These are phyloP conservation scores for Inosperma sp. DNA, from an alignment of 768 basidiomycete genomes.

Conservation along the genomic window DNA sequence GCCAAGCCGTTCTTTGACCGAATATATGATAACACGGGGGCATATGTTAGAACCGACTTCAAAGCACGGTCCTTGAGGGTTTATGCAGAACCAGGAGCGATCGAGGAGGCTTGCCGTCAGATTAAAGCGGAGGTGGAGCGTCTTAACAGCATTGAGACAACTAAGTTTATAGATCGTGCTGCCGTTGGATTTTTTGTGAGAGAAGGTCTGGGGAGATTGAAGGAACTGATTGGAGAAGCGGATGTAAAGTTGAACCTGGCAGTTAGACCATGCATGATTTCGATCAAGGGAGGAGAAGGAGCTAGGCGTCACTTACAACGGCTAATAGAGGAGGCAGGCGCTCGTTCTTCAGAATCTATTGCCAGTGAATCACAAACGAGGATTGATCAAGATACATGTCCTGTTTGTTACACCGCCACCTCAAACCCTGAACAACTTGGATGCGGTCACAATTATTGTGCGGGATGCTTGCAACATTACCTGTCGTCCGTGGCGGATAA, in stretches of 20 bases:
- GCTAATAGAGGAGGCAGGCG: slow-evolving; percentile 40
- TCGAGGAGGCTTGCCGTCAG: slow-evolving; percentile 41
- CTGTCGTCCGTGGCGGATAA: slow-evolving; percentile 38
- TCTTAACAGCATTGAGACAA: slow-evolving; percentile 36
- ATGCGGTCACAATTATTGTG: slow-evolving; percentile 51
- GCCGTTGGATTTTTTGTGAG: slow-evolving; percentile 50
- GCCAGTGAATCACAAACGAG: not conserved
- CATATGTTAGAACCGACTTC: slow-evolving; percentile 44
- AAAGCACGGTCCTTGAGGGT: slow-evolving; percentile 41
- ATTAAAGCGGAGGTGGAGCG: slow-evolving; percentile 47
- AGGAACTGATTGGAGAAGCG: slow-evolving; percentile 51
- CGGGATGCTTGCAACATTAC: slow-evolving; percentile 45
- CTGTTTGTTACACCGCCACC: slow-evolving; percentile 49
- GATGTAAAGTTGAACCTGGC: slow-evolving; percentile 49
- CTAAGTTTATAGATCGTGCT: slow-evolving; percentile 30
- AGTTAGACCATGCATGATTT: slow-evolving; percentile 1
- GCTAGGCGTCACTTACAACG: slow-evolving; percentile 43
- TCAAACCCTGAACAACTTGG: slow-evolving; percentile 37
- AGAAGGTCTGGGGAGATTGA: slow-evolving; percentile 45
- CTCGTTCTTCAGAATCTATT: not conserved
- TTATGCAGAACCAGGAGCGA: slow-evolving; percentile 38
- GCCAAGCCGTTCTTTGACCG: slow-evolving; percentile 33
- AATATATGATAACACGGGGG: slow-evolving; percentile 27
- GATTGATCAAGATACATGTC: slow-evolving; percentile 33
- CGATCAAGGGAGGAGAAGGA: slow-evolving; percentile 52